Percentiles rank a stretch among this genome's conserved stretches.
These are phyloP conservation scores for Knufia fluminis DNA, from an alignment of 2,329 filamentous ascomycete species.

Conservation along the genomic window DNA sequence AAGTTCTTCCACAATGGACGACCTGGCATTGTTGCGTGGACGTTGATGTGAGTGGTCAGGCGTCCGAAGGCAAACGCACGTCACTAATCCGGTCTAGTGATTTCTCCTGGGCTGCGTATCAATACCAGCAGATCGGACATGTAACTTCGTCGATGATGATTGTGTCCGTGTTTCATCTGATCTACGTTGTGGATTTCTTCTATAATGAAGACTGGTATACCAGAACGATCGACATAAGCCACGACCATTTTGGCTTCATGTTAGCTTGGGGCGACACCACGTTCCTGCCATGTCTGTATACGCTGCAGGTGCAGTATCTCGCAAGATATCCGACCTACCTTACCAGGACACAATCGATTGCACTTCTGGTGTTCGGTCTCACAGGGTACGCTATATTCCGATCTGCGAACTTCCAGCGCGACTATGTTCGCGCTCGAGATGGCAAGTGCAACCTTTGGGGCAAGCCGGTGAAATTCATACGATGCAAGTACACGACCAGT, in stretches of 20 bases:
- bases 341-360: conserved; percentile 21
- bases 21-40: conserved; percentile 24
- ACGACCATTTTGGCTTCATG: conserved; percentile 38
- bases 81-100: conserved; percentile 23
- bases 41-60: conserved; percentile 6
- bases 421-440: conserved; percentile 31
- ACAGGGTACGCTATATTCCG: conserved; percentile 39
- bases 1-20: conserved; percentile 42
- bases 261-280: conserved; percentile 39
- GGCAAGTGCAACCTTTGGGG: conserved; percentile 39
- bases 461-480: conserved; percentile 31
- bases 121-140: conserved; percentile 35
- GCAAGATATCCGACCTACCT: conserved; percentile 33
- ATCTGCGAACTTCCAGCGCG: conserved; percentile 39
- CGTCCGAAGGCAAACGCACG: conserved; percentile 4
- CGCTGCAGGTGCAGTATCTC: conserved; percentile 41
- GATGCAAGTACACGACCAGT: conserved; percentile 33
- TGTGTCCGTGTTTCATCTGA: conserved; percentile 35
- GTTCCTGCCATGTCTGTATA: conserved; percentile 40
- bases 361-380: conserved; percentile 27
- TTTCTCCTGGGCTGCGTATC: conserved; percentile 32
- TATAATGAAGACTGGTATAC: conserved; percentile 39
- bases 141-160: conserved; percentile 37
- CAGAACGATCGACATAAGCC: conserved; percentile 35
- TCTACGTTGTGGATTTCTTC: conserved; percentile 43